phyloP scores from a whole-genome alignment of 1,284 basidiomycete genomes.

The Ceratobasidium sp. region DNA sequence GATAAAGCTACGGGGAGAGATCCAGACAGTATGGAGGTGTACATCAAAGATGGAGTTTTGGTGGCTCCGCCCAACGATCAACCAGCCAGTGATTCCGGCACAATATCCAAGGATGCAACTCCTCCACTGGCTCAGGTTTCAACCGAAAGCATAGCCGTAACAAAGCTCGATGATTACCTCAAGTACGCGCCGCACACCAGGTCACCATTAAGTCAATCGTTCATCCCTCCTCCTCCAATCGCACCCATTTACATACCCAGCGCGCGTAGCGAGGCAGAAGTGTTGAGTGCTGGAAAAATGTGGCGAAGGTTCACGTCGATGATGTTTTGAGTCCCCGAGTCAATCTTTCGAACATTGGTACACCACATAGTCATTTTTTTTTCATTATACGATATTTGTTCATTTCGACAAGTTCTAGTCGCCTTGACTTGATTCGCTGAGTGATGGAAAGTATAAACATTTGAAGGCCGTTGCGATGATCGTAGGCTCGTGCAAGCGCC shows the following conservation, averaged over 20 bases:
- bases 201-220: constrained; percentile 26
- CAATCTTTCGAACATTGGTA: no score
- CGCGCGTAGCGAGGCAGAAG: background rate
- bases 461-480: no score
- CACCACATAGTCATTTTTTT: background rate
- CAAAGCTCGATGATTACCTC: background rate
- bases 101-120: background rate
- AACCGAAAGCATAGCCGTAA: background rate
- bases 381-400: background rate
- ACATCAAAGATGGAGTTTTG: constrained; percentile 19
- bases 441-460: no score
- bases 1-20: background rate
- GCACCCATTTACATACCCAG: background rate
- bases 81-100: background rate
- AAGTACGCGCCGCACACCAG: constrained; percentile 5
- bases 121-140: background rate
- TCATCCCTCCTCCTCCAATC: constrained; percentile 7
- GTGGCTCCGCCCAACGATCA: background rate
- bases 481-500: background rate
- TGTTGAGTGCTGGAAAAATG: background rate
- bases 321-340: constrained; percentile 20
- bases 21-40: constrained; percentile 19
- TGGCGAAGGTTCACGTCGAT: constrained; percentile 40
- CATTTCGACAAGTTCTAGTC: background rate
- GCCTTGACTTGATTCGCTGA: no score